Base-by-base conservation (phyloP, 139 green algal genomes). In the Axilococcus clingmanii region DNA sequence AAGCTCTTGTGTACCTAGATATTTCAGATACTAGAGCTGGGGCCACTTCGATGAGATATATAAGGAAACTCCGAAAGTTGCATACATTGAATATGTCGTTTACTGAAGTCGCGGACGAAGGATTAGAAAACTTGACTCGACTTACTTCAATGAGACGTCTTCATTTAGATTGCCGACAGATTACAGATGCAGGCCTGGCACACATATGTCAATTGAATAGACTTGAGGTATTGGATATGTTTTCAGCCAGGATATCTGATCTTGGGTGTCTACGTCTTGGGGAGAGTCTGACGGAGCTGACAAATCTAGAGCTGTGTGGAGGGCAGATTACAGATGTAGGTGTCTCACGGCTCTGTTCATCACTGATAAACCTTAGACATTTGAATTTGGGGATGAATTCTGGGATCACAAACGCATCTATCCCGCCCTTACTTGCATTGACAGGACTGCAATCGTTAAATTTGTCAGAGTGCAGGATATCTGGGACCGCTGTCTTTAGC, bases 191-290 rank as follows among this genome's bases (percentile, higher is more conserved):
- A 27, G 71, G 72, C 28, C 37, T 75, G 35, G 20, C 27, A 3
- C 15, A 56, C 32, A 31, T 80, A 7, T 44, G 61, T 14, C 24
- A 23, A 30, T 61, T 80, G 15, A 46, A 42, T 15, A 24, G 34
- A n/a, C 59, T 80, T 3, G 49, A 68, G n/a, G 24, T n/a, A 36
- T 59, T 80, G 31, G 71, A 80, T 59, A 29, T 80, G 27, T 80
- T 80, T 55, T 63, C 48, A 15, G 63, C 72, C 12, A 35, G 48
- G 15, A 35, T 80, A 16, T 57, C 54, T 20, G 69, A 80, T 37
- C 29, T 33, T 16, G 63, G 53, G 44, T 80, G 72, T 20, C 27
- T 28, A 4, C 20, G 31, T 24, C 32, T 50, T 17, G 20, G 52
- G 27, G 4, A 31, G 5, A 46, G n/a, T n/a, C n/a, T 68, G 4